These are phyloP conservation scores for Cladobotryum protrusum DNA, from an alignment of 2,329 filamentous ascomycete species.

Conservation along the genomic window DNA sequence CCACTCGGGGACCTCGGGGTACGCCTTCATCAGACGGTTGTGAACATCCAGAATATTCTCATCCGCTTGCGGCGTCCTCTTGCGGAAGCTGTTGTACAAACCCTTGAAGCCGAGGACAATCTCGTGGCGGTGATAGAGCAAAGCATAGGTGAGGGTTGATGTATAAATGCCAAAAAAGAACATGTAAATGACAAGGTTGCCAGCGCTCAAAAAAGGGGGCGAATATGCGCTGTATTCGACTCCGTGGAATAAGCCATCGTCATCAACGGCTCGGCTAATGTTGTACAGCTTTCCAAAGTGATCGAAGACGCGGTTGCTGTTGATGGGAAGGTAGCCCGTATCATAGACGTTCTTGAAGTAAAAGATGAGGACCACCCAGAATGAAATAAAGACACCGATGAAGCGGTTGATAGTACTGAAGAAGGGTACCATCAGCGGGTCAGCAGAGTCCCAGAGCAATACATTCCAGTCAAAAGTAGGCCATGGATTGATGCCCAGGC, in stretches of 20 bases:
- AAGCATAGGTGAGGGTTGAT: slow-evolving; percentile 44
- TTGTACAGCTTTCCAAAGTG: slow-evolving; percentile 44
- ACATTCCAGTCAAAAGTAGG: slow-evolving; percentile 46
- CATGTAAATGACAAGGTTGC: slow-evolving; percentile 45
- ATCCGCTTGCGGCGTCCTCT: slow-evolving; percentile 30
- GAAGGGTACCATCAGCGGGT: slow-evolving; percentile 45
- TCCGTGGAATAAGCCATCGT: slow-evolving; percentile 38
- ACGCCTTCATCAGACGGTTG: slow-evolving; percentile 41
- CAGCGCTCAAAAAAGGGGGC: slow-evolving; percentile 45
- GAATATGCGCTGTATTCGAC: slow-evolving; percentile 45
- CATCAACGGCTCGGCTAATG: slow-evolving; percentile 36
- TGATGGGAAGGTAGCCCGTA: slow-evolving; percentile 48
- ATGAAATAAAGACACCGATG: slow-evolving; percentile 49
- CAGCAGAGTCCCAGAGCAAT: slow-evolving; percentile 36
- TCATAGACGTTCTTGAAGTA: slow-evolving; percentile 56
- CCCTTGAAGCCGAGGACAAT: slow-evolving; percentile 44
- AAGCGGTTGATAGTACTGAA: slow-evolving; percentile 58
- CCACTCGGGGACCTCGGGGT: slow-evolving; percentile 47
- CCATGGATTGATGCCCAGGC: slow-evolving; percentile 40
- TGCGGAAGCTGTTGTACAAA: slow-evolving; percentile 39
- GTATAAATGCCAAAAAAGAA: slow-evolving; percentile 52
- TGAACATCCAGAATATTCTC: slow-evolving; percentile 40
- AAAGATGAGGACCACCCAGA: slow-evolving; percentile 48
- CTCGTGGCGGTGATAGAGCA: slow-evolving; percentile 47
- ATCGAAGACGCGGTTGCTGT: slow-evolving; percentile 46